Evolutionary conservation across 148 eudicot genomes (phyloP).

Genomic region (Rhododendron griersonianum): DNA sequence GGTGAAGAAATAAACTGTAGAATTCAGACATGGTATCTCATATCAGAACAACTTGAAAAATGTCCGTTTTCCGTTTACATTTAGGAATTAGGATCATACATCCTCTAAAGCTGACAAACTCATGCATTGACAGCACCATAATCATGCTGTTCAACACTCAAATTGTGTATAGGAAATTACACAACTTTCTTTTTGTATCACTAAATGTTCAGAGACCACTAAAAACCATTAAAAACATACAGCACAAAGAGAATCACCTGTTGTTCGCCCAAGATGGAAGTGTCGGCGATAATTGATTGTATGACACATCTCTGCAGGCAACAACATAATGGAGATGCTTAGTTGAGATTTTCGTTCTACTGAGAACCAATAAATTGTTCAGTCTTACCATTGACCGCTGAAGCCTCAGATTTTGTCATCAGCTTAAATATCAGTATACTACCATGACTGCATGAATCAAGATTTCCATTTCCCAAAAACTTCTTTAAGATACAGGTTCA

Average conservation of each 20-base stretch:
- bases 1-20: neutral
- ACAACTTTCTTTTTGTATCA: neutral
- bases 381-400: neutral
- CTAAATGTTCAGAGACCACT: neutral
- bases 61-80: neutral
- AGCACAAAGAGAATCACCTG: conserved; percentile 39
- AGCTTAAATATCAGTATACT: neutral
- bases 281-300: conserved; percentile 69
- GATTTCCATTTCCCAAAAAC: neutral
- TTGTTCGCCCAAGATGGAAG: conserved; percentile 76
- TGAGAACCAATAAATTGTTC: neutral
- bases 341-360: neutral
- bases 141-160: neutral
- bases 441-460: too few species aligned
- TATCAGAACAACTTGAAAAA: neutral
- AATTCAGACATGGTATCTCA: neutral
- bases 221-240: neutral
- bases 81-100: neutral
- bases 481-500: neutral
- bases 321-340: conserved; percentile 10
- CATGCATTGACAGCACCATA: neutral
- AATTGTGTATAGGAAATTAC: neutral
- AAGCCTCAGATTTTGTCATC: neutral
- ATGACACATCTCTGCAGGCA: conserved; percentile 82
- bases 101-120: neutral